Evolutionary conservation across 306 rosid genomes (phyloP), one percentile per base, ranked within the genome.

Genomic region (Abrus pulchellus): DNA sequence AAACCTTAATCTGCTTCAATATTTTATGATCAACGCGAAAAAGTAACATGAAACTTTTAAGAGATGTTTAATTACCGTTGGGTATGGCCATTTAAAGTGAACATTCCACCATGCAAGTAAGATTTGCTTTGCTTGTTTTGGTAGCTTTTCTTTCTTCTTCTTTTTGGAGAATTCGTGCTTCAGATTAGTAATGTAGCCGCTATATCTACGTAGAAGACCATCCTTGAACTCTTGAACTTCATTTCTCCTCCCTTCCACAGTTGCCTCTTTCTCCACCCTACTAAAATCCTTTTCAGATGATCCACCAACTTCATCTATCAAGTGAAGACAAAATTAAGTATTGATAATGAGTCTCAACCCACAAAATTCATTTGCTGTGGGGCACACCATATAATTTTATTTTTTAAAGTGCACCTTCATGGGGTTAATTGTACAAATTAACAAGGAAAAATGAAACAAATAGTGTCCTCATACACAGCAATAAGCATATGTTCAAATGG

Each of bases 11-110:
- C 3, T 36, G 40, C 40, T 36, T 36, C 40, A 36, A 36, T 4
- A 2, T 36, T 36, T 36, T 36, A 2, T 36, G 4, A 36, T 36
- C 40, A 36, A 36, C 40, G 4, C 40, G 48, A 44, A 44, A 20
- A 5, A 44, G 3, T 5, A 44, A 1, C 11, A 50, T 50, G 3
- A 50, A 50, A 13, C 9, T 40, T 14, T 36, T 20, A n/a, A 63
- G 50, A 64, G 20, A 48, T 11, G 43, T 69, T 20, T 54, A 54
- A 2, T 36, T 88, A 93, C 98, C 75, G 97, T 91, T 10, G 98
- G 97, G 77, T 93, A 93, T 3, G 98, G 98, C 98, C 98, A 93
- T 80, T 86, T 88, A 59, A 80, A 82, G 85, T 93, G 97, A 82
- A 83, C 14, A 77, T 84, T 82, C 98, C 98, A 93, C 98, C 98